These are phyloP conservation scores for Gastrolobium villosum DNA, from an alignment of 306 rosid species.

Conservation along the genomic window DNA sequence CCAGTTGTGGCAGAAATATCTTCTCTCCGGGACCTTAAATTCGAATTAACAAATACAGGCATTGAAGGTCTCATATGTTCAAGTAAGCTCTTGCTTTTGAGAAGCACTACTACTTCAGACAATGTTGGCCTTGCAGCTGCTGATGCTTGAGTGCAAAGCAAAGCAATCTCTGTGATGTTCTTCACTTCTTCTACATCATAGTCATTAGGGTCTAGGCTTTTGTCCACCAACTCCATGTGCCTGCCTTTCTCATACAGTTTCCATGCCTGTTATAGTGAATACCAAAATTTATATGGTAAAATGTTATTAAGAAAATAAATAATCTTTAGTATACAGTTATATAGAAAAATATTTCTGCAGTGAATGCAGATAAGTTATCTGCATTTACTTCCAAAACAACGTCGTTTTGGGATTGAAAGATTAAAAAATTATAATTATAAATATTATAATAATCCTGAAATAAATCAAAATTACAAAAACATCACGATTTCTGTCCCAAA, in stretches of 20 bases:
- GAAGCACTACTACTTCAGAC: slow-evolving; percentile 67
- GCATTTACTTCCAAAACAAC: too few relatives aligned
- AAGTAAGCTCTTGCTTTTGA: slow-evolving; percentile 54
- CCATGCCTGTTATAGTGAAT: slow-evolving; percentile 60
- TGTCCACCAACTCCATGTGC: slow-evolving; percentile 62
- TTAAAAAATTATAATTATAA: too few relatives aligned
- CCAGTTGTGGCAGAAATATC: slow-evolving; percentile 61
- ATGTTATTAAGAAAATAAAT: background rate
- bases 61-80: slow-evolving; percentile 52
- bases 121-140: slow-evolving; percentile 68
- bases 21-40: slow-evolving; percentile 33
- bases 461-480: too few relatives aligned
- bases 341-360: too few relatives aligned
- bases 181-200: slow-evolving; percentile 65
- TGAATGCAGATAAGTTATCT: too few relatives aligned
- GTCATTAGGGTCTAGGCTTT: slow-evolving; percentile 56
- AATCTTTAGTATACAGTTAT: background rate
- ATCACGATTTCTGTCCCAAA: too few relatives aligned
- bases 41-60: slow-evolving; percentile 70
- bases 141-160: slow-evolving; percentile 73
- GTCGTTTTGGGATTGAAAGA: too few relatives aligned
- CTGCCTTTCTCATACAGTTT: slow-evolving; percentile 56
- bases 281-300: slow-evolving; percentile 1
- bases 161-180: slow-evolving; percentile 61
- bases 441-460: too few relatives aligned